These are phyloP conservation scores for Trypanosoma cruzi DNA, from an alignment of 208 protist genomes.

Conservation along the genomic window DNA sequence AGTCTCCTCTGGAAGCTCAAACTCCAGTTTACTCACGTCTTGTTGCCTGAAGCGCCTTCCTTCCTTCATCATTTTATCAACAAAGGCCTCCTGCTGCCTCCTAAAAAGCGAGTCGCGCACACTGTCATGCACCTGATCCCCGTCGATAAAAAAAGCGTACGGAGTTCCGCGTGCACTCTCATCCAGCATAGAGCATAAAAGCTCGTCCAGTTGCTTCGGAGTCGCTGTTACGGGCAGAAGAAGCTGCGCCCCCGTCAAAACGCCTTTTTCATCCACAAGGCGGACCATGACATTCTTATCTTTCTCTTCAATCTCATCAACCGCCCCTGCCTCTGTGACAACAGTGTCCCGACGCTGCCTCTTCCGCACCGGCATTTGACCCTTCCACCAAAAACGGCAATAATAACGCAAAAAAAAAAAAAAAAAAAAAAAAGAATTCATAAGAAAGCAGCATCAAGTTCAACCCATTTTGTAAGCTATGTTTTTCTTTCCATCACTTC, in stretches of 20 bases:
- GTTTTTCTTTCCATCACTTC: not conserved
- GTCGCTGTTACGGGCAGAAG: conserved; percentile 91
- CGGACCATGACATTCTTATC: conserved; percentile 80
- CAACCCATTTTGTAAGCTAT: not conserved
- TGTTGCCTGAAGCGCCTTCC: conserved; percentile 78
- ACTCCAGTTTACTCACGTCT: conserved; percentile 79
- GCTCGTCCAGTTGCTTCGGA: conserved; percentile 86
- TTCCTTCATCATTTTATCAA: conserved; percentile 82
- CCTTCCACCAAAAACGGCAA: conserved; percentile 1
- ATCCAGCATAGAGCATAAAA: conserved; percentile 78
- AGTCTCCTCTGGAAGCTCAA: conserved; percentile 82
- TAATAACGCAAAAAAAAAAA: conserved; percentile 1
- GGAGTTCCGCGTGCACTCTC: conserved; percentile 83
- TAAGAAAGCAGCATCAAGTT: not conserved
- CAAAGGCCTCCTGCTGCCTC: conserved; percentile 72
- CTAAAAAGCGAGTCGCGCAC: conserved; percentile 87
- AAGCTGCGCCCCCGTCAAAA: conserved; percentile 91
- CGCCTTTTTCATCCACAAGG: conserved; percentile 88
- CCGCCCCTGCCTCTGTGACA: conserved; percentile 35
- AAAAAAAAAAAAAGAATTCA: not conserved
- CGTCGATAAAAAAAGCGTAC: conserved; percentile 97
- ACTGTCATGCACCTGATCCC: conserved; percentile 90
- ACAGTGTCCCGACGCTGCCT: conserved; percentile 78
- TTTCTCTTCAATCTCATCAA: conserved; percentile 28
- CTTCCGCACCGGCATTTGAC: conserved; percentile 84